Evolutionary conservation across 805 yeast species (phyloP), one percentile per base, ranked within the genome.

Genomic region (Myxozyma neglecta): DNA sequence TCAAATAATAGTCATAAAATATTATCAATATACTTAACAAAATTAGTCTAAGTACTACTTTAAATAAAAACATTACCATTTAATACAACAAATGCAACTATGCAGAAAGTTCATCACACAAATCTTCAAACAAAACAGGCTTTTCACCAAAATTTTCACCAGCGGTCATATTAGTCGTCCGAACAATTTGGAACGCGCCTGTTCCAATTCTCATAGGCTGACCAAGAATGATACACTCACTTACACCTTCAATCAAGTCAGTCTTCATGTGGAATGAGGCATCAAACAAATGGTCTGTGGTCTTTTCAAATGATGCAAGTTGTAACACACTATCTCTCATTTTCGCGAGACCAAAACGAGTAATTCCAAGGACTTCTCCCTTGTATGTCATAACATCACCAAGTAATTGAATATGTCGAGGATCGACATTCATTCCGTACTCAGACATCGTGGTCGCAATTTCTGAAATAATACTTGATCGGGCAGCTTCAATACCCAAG

Each of bases 391-490:
- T 94, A 53, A 94, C 98, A 76, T 94, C 99, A 67, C 99, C 99
- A 66, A 94, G 79, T 51, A 94, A 80, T 78, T 94, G 98, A 74
- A 96, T 92, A 75, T 94, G 99, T 81, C 99, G 96, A 64, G 98
- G 99, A 81, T 94, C 99, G 53, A 94, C 97, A 74, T 96, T 90
- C 99, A 94, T 94, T 77, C 99, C 99, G 80, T 94, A 99, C 76
- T 91, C 90, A 73, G 96, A 86, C 99, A 94, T 94, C 58, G 99
- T 94, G 73, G 91, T 91, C 73, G 89, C 96, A 75, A 94, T 94
- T 79, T 94, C 99, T 66, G 85, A 85, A 73, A 94, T 88, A 73
- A 94, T 94, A 69, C 96, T 87, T 0, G 90, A 79, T 74, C 99
- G 83, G 1, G 99, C 99, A 1, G 99, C 99, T 75, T 94, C 99